Base-by-base conservation (phyloP, 2,329 filamentous ascomycete species). In the Microdochium bolleyi region DNA sequence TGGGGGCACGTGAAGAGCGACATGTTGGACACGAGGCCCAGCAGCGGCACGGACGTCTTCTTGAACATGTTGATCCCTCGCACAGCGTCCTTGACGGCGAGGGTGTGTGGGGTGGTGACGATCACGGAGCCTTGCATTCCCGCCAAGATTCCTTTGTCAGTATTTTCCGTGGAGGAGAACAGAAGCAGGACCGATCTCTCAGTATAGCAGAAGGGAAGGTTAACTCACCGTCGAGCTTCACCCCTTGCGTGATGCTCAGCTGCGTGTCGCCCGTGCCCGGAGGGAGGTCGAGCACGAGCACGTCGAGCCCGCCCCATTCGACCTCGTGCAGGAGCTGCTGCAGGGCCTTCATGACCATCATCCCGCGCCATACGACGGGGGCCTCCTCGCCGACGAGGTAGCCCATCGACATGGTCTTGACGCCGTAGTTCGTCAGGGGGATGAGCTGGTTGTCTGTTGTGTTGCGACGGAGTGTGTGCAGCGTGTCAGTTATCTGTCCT, bases 341-440 rank as follows among this genome's bases (percentile, higher is more conserved):
- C 58, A 99, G 79, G 0, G 94, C 94, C 65, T 97, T 99, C 79
- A 95, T 95, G 14, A 97, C 89, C 92, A 99, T 96, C 2, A 96
- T 80, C 0, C 94, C 94, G 51, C 94, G 84, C 94, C 94, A 99
- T 30, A 94, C 92, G 16, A 99, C 87, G 0, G 92, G 89, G 4
- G 89, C 87, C 11, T 84, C 79, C 58, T 90, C 85, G 21, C 82
- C 82, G 1, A 96, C 84, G 1, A 99, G 79, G 59, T 96, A 97
- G 50, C 94, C 94, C 89, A 99, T 97, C 0, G 92, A 96, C 94
- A 99, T 99, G 52, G 91, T 95, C 70, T 95, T 95, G 53, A 99
- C 80, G 41, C 94, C 94, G 73, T 97, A 97, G 65, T 95, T 96
- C 22, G 88, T 91, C 24, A 99, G 73, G 0, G 94, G 94, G 1